Evolutionary conservation across 441 rosid genomes (phyloP).

Genomic region (Mallotus repandus): DNA sequence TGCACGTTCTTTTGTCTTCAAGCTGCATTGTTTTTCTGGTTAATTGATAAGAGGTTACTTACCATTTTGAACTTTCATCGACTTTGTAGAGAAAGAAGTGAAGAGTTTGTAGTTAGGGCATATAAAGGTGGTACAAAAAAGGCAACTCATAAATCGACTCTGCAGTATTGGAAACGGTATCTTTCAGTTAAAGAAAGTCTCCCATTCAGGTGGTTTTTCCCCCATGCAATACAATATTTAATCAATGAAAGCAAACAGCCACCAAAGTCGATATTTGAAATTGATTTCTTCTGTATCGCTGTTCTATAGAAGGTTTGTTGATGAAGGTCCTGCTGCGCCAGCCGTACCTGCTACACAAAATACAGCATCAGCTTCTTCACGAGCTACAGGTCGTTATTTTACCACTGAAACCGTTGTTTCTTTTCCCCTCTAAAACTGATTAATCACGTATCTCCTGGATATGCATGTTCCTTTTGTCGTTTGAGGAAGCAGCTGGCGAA

Average conservation of each 20-base stretch:
- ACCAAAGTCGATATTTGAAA: slow-evolving; percentile 3
- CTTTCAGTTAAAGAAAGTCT: slow-evolving; percentile 78
- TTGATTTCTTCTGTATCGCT: slow-evolving; percentile 14
- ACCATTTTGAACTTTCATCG: neutral
- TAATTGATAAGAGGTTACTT: no score
- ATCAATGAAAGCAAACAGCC: neutral
- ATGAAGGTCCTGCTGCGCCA: slow-evolving; percentile 37
- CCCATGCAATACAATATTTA: neutral
- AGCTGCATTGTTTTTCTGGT: neutral
- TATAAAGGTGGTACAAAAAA: slow-evolving; percentile 76
- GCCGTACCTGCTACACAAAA: slow-evolving; percentile 31
- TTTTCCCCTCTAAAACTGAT: no score
- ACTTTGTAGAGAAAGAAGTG: slow-evolving; percentile 70
- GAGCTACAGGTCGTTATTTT: slow-evolving; percentile 38
- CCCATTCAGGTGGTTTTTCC: slow-evolving; percentile 53
- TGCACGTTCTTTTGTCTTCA: neutral
- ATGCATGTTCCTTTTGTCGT: slow-evolving; percentile 10
- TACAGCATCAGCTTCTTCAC: slow-evolving; percentile 20
- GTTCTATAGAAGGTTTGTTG: slow-evolving; percentile 54
- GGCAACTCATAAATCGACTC: slow-evolving; percentile 81
- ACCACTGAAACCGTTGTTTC: neutral
- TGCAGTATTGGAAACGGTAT: slow-evolving; percentile 81
- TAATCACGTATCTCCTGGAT: neutral
- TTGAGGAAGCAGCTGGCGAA: slow-evolving; percentile 40
- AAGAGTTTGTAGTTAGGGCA: slow-evolving; percentile 87